Evolutionary conservation across 352 stramenopile genomes (phyloP), one percentile per base, ranked within the genome.

Genomic region (Blastocystis sp.): DNA sequence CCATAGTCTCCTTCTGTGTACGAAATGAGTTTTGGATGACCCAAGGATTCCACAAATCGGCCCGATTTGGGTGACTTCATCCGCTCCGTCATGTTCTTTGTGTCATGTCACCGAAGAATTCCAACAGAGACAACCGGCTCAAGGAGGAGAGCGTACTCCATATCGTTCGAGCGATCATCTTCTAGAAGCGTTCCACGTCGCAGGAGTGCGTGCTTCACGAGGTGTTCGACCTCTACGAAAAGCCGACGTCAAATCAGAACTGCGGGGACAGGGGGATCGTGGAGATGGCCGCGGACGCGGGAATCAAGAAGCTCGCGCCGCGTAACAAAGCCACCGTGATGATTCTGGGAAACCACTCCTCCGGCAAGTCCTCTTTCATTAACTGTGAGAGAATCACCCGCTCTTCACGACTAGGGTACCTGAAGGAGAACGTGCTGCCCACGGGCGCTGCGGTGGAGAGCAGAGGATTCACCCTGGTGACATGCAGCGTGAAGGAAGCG

Each of bases 281-380:
- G 17, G 57, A 68, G 3, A 84, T 84, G 74, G 74, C 74, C 0
- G 34, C 34, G n/a, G 74, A 84, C 43, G 74, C 69, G 1, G 74
- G 74, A 6, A 57, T 84, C 3, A 24, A 28, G 9, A 84, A 84
- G n/a, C 17, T 93, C 60, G 82, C 89, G 57, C 92, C 92, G 45
- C 91, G 92, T 10, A 92, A 93, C 79, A 93, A 93, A 54, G 91
- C 93, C 17, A 94, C 91, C 64, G 91, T 94, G 34, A 89, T 94
- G 69, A 89, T 94, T 78, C 91, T 94, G 68, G 92, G 92, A 68
- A 94, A 94, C 90, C 92, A 94, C 89, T 93, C 91, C 74, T 91
- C 92, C 28, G 92, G 92, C 52, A 94, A 94, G 87, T 94, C 92
- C 52, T 93, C 91, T 24, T 93, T 94, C 89, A 92, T 94, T 74